phyloP scores from a whole-genome alignment of 768 basidiomycete genomes.

The Trametes cinnabarina region DNA sequence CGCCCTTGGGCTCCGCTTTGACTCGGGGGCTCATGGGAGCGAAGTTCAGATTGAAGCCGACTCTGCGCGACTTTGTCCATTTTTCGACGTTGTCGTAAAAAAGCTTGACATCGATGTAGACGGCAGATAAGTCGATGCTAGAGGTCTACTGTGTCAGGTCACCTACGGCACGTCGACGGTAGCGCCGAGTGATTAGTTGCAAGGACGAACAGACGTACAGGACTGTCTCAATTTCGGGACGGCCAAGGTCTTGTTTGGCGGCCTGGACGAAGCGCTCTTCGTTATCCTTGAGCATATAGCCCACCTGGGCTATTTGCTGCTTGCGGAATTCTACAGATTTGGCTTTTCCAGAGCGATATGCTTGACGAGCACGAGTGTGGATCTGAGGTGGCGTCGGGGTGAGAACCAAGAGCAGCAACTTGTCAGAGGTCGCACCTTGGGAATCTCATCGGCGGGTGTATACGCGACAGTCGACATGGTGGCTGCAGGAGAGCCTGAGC shows the following conservation, averaged over 20 bases:
- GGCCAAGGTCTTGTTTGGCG: slow-evolving; percentile 58
- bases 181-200: neutral
- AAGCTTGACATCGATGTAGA: slow-evolving; percentile 50
- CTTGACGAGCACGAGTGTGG: slow-evolving; percentile 49
- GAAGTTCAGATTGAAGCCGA: slow-evolving; percentile 55
- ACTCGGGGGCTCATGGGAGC: slow-evolving; percentile 60
- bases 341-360: slow-evolving; percentile 66
- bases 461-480: neutral
- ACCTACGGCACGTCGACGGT: neutral
- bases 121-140: slow-evolving; percentile 61
- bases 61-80: slow-evolving; percentile 68
- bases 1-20: slow-evolving; percentile 75
- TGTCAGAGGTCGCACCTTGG: neutral
- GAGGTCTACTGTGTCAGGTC: neutral
- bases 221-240: slow-evolving; percentile 56
- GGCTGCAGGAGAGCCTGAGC: neutral
- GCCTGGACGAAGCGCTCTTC: slow-evolving; percentile 55
- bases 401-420: no score
- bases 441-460: neutral
- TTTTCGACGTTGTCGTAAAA: slow-evolving; percentile 65
- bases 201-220: slow-evolving; percentile 38
- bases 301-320: slow-evolving; percentile 70
- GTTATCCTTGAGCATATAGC: slow-evolving; percentile 75
- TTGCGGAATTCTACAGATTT: slow-evolving; percentile 65
- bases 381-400: slow-evolving; percentile 40